Conservation (phyloP, 345 rosid species). For the Eucalyptus marginata region DNA sequence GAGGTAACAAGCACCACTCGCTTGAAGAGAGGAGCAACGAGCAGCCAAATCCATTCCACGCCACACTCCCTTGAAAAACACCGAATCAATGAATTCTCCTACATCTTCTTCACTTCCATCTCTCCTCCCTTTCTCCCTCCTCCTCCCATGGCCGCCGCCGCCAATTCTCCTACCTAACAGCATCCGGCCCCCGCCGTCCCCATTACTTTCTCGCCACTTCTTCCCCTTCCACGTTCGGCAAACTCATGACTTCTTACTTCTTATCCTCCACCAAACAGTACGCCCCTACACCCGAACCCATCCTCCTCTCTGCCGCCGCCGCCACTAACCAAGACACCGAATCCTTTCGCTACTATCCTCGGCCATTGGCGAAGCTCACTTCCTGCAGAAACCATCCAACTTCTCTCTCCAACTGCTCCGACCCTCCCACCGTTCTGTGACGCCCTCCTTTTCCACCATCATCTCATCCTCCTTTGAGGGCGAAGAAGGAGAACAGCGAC, state of each 20-base stretch:
- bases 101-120: neutral
- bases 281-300: slow-evolving; percentile 19
- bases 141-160: neutral
- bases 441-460: slow-evolving; percentile 46
- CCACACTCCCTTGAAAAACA: too few species aligned
- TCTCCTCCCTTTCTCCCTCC: neutral
- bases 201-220: neutral
- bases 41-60: too few species aligned
- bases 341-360: too few species aligned
- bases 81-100: too few species aligned
- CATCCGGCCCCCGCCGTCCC: neutral
- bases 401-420: too few species aligned
- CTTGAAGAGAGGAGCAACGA: too few species aligned
- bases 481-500: slow-evolving; percentile 9
- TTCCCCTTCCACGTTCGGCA: neutral
- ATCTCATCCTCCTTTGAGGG: slow-evolving; percentile 66
- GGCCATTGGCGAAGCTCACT: neutral
- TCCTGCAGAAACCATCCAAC: too few species aligned
- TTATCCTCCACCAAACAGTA: slow-evolving; percentile 34
- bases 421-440: neutral
- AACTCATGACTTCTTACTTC: slow-evolving; percentile 45
- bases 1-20: too few species aligned
- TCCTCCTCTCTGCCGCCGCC: slow-evolving; percentile 15
- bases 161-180: neutral
- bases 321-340: slow-evolving; percentile 3